Evolutionary conservation across 1,139 yeast genomes (phyloP).

Genomic region (Lodderomyces jiufengensis): DNA sequence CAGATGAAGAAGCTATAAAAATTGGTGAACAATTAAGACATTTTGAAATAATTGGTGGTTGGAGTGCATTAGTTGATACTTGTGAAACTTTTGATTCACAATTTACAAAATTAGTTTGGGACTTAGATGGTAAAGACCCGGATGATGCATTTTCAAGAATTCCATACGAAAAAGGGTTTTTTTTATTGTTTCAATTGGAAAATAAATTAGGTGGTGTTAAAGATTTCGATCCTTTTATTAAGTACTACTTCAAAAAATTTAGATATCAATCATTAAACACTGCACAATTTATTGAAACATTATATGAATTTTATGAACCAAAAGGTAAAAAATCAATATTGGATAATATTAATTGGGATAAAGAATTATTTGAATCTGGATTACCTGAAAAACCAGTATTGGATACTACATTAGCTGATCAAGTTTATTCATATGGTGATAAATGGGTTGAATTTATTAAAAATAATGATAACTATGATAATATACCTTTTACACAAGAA

Average conservation of each 20-base stretch:
- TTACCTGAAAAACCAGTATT: slow-evolving; percentile 30
- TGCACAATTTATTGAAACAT: slow-evolving; percentile 26
- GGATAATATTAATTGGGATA: slow-evolving; percentile 24
- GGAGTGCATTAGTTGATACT: slow-evolving; percentile 26
- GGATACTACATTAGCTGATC: slow-evolving; percentile 31
- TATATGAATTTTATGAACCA: slow-evolving; percentile 27
- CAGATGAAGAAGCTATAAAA: slow-evolving; percentile 15
- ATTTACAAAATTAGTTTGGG: slow-evolving; percentile 28
- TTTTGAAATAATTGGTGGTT: slow-evolving; percentile 30
- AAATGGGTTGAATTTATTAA: slow-evolving; percentile 22
- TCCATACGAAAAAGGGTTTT: slow-evolving; percentile 38
- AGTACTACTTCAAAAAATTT: slow-evolving; percentile 29
- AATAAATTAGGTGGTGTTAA: slow-evolving; percentile 23
- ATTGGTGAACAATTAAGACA: slow-evolving; percentile 30
- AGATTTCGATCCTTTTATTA: slow-evolving; percentile 31
- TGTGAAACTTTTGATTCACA: slow-evolving; percentile 18
- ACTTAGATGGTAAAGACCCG: slow-evolving; percentile 26
- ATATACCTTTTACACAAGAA: slow-evolving; percentile 14
- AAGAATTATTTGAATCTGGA: slow-evolving; percentile 30
- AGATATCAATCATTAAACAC: slow-evolving; percentile 31
- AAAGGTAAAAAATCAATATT: slow-evolving; percentile 17
- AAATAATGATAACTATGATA: slow-evolving; percentile 4
- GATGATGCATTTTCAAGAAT: slow-evolving; percentile 35
- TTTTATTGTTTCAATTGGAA: slow-evolving; percentile 30
- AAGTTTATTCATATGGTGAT: slow-evolving; percentile 25